These are phyloP conservation scores for Wallacemonas sp. DNA, from an alignment of 208 protist species.

Conservation along the genomic window DNA sequence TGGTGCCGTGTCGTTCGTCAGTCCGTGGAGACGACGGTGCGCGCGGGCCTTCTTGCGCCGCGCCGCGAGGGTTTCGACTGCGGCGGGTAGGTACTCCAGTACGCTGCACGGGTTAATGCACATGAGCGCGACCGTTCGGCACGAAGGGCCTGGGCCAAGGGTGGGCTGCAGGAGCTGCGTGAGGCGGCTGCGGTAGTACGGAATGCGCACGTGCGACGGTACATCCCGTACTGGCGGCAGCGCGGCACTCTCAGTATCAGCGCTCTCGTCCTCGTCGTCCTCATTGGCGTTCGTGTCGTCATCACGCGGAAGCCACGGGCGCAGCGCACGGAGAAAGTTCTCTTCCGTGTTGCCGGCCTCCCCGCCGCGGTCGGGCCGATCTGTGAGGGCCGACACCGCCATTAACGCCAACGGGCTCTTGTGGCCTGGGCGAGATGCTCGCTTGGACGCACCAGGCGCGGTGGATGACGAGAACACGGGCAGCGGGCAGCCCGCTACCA, in stretches of 20 bases:
- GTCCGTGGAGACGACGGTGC: not conserved
- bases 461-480: not conserved
- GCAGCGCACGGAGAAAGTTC: constrained; percentile 17
- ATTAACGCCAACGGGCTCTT: too few relatives aligned
- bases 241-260: constrained; percentile 15
- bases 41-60: constrained; percentile 2
- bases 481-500: not conserved
- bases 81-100: constrained; percentile 17
- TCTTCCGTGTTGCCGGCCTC: not conserved
- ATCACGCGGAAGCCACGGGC: constrained; percentile 18
- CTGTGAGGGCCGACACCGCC: too few relatives aligned
- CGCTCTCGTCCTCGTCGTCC: constrained; percentile 5
- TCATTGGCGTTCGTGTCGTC: not conserved
- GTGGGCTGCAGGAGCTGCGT: constrained; percentile 78
- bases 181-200: constrained; percentile 74
- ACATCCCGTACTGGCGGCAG: not conserved
- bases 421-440: too few relatives aligned
- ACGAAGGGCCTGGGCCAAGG: constrained; percentile 45
- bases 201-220: constrained; percentile 24
- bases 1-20: not conserved
- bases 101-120: constrained; percentile 67
- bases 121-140: constrained; percentile 63
- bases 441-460: not conserved
- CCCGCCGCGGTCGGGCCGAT: too few relatives aligned
- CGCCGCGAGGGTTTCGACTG: not conserved